Evolutionary conservation across 805 yeast genomes (phyloP).

Genomic region (Ogataea allantospora): DNA sequence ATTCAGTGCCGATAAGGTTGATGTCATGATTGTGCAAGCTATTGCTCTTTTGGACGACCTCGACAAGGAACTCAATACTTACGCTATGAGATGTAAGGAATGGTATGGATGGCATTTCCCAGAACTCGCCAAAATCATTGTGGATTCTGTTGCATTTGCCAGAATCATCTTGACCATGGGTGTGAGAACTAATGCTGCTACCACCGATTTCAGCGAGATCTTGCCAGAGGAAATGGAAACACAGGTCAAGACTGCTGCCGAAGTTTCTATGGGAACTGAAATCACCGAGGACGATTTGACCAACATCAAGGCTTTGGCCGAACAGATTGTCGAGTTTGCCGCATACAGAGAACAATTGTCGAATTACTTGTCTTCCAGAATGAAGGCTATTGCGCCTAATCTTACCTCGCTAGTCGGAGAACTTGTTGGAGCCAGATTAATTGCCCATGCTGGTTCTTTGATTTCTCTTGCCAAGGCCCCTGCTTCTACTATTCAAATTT

Average conservation of each 20-base stretch:
- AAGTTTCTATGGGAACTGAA: slow-evolving; percentile 99
- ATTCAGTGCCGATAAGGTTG: slow-evolving; percentile 97
- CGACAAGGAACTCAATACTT: slow-evolving; percentile 96
- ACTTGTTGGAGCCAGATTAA: slow-evolving; percentile 96
- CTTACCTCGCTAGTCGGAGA: slow-evolving; percentile 95
- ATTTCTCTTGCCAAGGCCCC: slow-evolving; percentile 96
- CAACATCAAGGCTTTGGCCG: slow-evolving; percentile 88
- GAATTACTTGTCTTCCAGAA: slow-evolving; percentile 85
- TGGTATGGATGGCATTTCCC: slow-evolving; percentile 99
- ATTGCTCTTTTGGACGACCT: slow-evolving; percentile 94
- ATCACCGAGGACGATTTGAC: slow-evolving; percentile 86
- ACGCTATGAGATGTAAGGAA: slow-evolving; percentile 98
- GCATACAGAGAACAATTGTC: slow-evolving; percentile 95
- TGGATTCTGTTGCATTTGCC: slow-evolving; percentile 95
- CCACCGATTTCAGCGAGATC: slow-evolving; percentile 84
- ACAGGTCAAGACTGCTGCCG: slow-evolving; percentile 93
- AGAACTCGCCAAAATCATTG: slow-evolving; percentile 94
- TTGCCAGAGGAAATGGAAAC: slow-evolving; percentile 92
- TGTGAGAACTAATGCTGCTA: slow-evolving; percentile 84
- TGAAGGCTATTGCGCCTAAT: slow-evolving; percentile 99
- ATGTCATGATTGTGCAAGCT: slow-evolving; percentile 98
- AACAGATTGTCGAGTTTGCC: slow-evolving; percentile 93
- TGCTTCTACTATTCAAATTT: slow-evolving; percentile 95
- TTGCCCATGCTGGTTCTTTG: slow-evolving; percentile 95
- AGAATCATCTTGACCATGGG: slow-evolving; percentile 94